A percentile compares a stretch with the other conserved stretches of the same genome.
Evolutionary conservation across 106 monocot species (phyloP).

Genomic region (Dioscorea zingiberensis): DNA sequence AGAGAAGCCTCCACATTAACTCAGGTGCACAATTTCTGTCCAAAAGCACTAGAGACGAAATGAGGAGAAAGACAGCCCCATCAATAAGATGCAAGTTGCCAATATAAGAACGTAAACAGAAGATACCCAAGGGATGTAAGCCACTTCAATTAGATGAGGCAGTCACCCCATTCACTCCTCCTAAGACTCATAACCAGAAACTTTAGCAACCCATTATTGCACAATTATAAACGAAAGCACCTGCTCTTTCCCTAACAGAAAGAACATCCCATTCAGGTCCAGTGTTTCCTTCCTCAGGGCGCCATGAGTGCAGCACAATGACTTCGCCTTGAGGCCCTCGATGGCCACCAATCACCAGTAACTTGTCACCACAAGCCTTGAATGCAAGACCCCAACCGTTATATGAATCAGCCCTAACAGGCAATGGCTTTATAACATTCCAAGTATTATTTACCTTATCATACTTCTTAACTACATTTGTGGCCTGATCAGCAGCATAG

Average conservation of each 20-base stretch:
- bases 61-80: not conserved
- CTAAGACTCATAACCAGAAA: slow-evolving; percentile 3
- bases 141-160: slow-evolving; percentile 7
- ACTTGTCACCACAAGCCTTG: slow-evolving; percentile 65
- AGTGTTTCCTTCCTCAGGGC: slow-evolving; percentile 46
- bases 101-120: slow-evolving; percentile 10
- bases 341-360: slow-evolving; percentile 74
- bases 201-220: slow-evolving; percentile 90
- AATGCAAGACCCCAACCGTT: slow-evolving; percentile 95
- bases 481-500: slow-evolving; percentile 63
- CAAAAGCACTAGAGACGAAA: slow-evolving; percentile 1
- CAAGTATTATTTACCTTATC: slow-evolving; percentile 70
- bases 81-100: slow-evolving; percentile 5
- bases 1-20: slow-evolving; percentile 7
- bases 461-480: slow-evolving; percentile 76
- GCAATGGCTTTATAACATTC: slow-evolving; percentile 59
- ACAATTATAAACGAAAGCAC: slow-evolving; percentile 84
- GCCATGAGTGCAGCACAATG: slow-evolving; percentile 64
- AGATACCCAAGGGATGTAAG: slow-evolving; percentile 9
- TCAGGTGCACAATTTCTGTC: not conserved
- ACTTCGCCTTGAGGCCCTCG: slow-evolving; percentile 61
- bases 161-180: not conserved
- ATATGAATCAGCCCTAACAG: slow-evolving; percentile 73
- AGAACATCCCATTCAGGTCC: slow-evolving; percentile 65
- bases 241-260: slow-evolving; percentile 54